Percentiles rank a stretch among this genome's conserved stretches.
Evolutionary conservation across 2,329 filamentous ascomycete genomes (phyloP).

Genomic region (Fusarium nodosum): DNA sequence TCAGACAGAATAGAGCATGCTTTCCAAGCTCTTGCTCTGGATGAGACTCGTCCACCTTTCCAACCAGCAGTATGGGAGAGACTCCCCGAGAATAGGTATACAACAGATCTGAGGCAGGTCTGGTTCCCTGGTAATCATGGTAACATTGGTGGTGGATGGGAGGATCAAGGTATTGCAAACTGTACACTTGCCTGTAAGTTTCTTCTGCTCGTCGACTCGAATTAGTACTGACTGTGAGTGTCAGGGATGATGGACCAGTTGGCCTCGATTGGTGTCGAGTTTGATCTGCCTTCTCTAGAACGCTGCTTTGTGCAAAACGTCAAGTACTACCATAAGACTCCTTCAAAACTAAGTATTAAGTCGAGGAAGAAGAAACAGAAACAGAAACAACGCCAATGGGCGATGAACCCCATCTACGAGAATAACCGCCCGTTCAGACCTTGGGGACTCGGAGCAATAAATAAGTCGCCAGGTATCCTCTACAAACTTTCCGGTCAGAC

Average conservation of each 20-base stretch:
- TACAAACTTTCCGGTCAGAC: slow-evolving; percentile 62
- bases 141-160: slow-evolving; percentile 78
- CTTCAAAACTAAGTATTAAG: slow-evolving; percentile 19
- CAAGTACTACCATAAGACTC: slow-evolving; percentile 51
- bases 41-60: slow-evolving; percentile 68
- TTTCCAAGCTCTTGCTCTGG: slow-evolving; percentile 71
- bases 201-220: not conserved
- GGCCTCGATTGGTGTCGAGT: slow-evolving; percentile 65
- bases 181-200: slow-evolving; percentile 57
- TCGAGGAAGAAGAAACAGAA: slow-evolving; percentile 39
- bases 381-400: slow-evolving; percentile 55
- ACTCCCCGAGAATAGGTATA: slow-evolving; percentile 54
- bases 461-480: slow-evolving; percentile 55
- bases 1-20: slow-evolving; percentile 68
- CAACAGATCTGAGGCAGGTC: slow-evolving; percentile 63
- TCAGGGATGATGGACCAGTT: slow-evolving; percentile 71
- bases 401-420: slow-evolving; percentile 62
- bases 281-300: slow-evolving; percentile 58
- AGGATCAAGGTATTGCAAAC: slow-evolving; percentile 62
- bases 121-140: slow-evolving; percentile 81
- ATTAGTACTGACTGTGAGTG: not conserved
- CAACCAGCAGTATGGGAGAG: slow-evolving; percentile 69
- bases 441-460: slow-evolving; percentile 63
- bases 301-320: slow-evolving; percentile 56
- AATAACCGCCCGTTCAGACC: slow-evolving; percentile 63